Base-by-base conservation (phyloP, 1,139 yeast genomes). In the Scheffersomyces titani region DNA sequence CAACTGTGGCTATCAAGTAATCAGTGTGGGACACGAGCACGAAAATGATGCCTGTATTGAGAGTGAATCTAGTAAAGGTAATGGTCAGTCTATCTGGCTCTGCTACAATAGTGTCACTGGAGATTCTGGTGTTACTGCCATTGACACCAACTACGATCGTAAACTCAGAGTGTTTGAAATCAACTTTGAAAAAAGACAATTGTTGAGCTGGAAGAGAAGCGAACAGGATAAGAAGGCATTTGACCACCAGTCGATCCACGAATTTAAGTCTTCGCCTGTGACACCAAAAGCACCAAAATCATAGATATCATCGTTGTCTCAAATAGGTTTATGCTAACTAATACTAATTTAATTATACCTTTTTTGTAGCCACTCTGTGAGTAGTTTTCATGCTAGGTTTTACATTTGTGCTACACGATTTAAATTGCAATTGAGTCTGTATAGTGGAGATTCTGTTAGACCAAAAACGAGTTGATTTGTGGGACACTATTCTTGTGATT, bases 11-110 rank as follows among this genome's bases (percentile, higher is more conserved):
- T 78, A 78, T 62, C 68, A 76, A 50, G 85, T 75, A 0, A 75
- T 83, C 16, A 75, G 82, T 18, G 86, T 83, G 24, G 86, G 87
- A 6, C 83, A 82, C 59, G 87, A 84, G 61, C 86, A 83, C 63
- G 82, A 77, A 50, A 84, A 83, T 64, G 87, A 83, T 60, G 85
- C 85, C 16, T 84, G 87, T 63, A 54, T 63, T 30, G 54, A 70
- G 20, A 68, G 70, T 54, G 67, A 68, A 46, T 46, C 52, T 30
- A 58, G 57, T 19, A 60, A 61, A n/a, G 11, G 40, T 30, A 63
- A 63, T 36, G 57, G 52, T 3, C 60, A 63, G 22, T 58, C 65
- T 44, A 69, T 77, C 50, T 78, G 82, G 80, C 68, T 79, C 46
- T 79, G 83, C 62, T 79, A 76, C 63, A 70, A 71, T 57, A 70